phyloP scores from a whole-genome alignment of 2,329 filamentous ascomycete species.

The Daldinia eschscholtzii region DNA sequence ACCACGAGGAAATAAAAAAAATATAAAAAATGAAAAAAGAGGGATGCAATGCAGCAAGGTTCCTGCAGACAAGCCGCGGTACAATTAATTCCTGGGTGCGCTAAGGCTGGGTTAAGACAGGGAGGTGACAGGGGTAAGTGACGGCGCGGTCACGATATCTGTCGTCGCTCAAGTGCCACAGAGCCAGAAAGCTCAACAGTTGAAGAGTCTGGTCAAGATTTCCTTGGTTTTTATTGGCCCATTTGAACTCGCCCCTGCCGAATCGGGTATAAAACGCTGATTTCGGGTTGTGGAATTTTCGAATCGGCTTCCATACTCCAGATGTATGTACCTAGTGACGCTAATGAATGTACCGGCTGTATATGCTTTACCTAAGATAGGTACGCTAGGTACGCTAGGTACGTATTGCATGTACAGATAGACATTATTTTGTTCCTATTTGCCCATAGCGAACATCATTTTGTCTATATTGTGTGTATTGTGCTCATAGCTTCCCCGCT shows the following conservation, averaged over 20 bases:
- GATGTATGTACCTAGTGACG: background rate
- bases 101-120: conserved; percentile 23
- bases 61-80: conserved; percentile 36
- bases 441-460: background rate
- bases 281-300: conserved; percentile 19
- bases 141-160: conserved; percentile 29
- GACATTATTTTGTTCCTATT: background rate
- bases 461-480: background rate
- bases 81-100: conserved; percentile 22
- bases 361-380: background rate
- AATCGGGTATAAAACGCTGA: conserved; percentile 36
- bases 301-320: conserved; percentile 12
- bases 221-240: conserved; percentile 43
- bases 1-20: conserved; percentile 22
- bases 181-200: conserved; percentile 47
- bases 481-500: conserved; percentile 3
- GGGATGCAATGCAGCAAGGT: conserved; percentile 11
- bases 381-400: background rate
- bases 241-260: conserved; percentile 22
- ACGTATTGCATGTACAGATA: background rate
- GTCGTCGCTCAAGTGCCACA: conserved; percentile 29
- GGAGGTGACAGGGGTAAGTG: conserved; percentile 17
- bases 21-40: conserved; percentile 8
- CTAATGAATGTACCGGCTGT: background rate
- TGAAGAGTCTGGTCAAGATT: conserved; percentile 41